Evolutionary conservation across 2,329 filamentous ascomycete species (phyloP), one percentile per base, ranked within the genome.

Genomic region (Hyphodiscus sp.): DNA sequence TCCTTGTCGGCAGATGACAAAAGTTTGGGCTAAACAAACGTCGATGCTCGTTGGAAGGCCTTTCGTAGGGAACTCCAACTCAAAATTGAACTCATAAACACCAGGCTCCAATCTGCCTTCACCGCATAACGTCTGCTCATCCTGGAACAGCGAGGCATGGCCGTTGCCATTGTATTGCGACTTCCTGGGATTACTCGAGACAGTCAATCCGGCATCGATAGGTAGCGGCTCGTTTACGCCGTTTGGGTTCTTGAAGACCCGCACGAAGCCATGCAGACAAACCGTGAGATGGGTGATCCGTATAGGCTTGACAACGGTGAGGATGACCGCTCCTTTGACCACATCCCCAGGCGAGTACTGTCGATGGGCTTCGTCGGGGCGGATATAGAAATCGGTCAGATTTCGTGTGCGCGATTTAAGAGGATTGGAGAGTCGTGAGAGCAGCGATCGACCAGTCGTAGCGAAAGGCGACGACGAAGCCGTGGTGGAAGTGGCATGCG

Each of bases 11-110:
- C n/a, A 38, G 41, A 16, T 44, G 19, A 44, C 8, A 33, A 41
- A n/a, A 16, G 26, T 15, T 9, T n/a, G 33, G 33, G 33, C 33
- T 38, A 10, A 38, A 76, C 88, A 67, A 79, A 96, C 92, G 73
- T 95, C 91, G 66, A 99, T 92, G 69, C 92, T 96, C 71, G 89
- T 96, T n/a, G 89, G 89, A 54, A 94, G 72, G 5, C 79, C 80
- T 62, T 82, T 80, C 48, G 79, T 74, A 1, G 86, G 86, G 60
- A 90, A 89, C 53, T 85, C 74, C 58, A 89, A 71, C 63, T 89
- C 82, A 62, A 89, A 90, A 56, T 87, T 83, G 69, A 94, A 94
- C 68, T 91, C 84, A 66, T 90, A 92, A 61, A 81, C 80, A 41
- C 87, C 86, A 46, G 86, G 79, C 49, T 87, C 83, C 38, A 94